Base-by-base conservation (phyloP, 805 yeast genomes). In the Helenozyma rhizophorensis region DNA sequence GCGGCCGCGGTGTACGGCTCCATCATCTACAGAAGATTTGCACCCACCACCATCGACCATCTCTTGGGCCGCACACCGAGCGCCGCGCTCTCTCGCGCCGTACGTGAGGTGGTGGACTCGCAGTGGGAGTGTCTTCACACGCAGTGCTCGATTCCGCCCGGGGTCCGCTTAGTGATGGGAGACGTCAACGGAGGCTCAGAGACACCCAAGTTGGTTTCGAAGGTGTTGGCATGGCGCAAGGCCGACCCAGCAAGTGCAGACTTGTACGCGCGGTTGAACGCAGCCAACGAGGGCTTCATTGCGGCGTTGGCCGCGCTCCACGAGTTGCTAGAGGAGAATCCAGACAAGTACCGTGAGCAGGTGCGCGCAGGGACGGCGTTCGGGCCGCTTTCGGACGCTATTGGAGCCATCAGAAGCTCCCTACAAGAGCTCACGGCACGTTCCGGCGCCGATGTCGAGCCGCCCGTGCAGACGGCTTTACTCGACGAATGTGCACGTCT, bases 1-100 rank as follows among this genome's bases (percentile, higher is more conserved):
- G 97, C 96, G 0, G 81, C 97, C 16, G 98, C 98, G 0, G 81
- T 85, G 0, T 90, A 72, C 57, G 98, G 98, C 2, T 83, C 96
- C 0, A 82, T 89, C 28, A 70, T 79, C 5, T 93, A 93, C 57
- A 70, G 75, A 27, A 67, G 98, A 39, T 93, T 93, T 50, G 62
- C 68, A 3, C 85, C 95, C 0, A 55, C 46, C 6, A 39, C 76
- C 22, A 73, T 76, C 30, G 60, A 59, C 21, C 51, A 45, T 18
- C 51, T 74, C 23, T 53, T 58, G 14, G 65, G 60, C 11, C 51
- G 53, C 19, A 40, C 45, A 9, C 34, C 27, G n/a, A 25, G 38
- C 7, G 11, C 21, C n/a, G 40, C 34, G 12, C 39, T 30, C 32
- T 18, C 31, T 17, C 22, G 14, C 0, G 47, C 52, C 3, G 47